Base-by-base conservation (phyloP, 164 flowering plant genomes). In the Piper longum region DNA sequence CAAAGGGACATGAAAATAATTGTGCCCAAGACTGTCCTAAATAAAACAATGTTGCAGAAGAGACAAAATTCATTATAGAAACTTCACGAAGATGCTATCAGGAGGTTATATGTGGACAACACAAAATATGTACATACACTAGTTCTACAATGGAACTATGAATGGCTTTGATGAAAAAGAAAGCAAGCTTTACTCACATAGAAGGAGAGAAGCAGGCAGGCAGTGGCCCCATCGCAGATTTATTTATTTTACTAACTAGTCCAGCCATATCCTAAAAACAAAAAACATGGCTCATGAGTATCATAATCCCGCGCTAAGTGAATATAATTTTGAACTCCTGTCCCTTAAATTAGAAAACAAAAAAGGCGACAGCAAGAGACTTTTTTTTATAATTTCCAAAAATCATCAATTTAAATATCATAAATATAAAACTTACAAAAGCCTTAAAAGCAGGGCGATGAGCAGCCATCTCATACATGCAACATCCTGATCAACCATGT, bases 391-490 rank as follows among this genome's bases (percentile, higher is more conserved):
- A 48, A 13, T 48, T 48, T 48, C 14, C 17, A 16, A 14, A 8
- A 16, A 56, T 17, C 16, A 1, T 6, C 39, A n/a, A 41, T 1
- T 17, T 17, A 55, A 5, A 4, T 41, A 56, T 0, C 11, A 57
- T 19, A 17, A 54, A 48, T 52, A 54, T 40, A 63, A 43, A 60
- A 66, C 97, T 84, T 85, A 93, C 99, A 80, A 93, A 93, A 66
- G 99, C 99, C 78, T 93, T 93, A 67, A 93, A 93, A 56, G 99
- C 99, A 61, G 96, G 99, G 57, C 99, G 99, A 80, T 82, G 86
- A 71, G 99, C 99, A 75, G 97, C 87, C 95, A 93, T 93, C 85
- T 93, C 99, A 70, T 93, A 93, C 73, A 90, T 82, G 66, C 99
- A 93, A 79, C 99, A 93, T 2, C 99, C 99, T 91, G 83, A 55